Evolutionary conservation across 2,329 filamentous ascomycete genomes (phyloP).

Genomic region (Neofusicoccum kwambonambiense): DNA sequence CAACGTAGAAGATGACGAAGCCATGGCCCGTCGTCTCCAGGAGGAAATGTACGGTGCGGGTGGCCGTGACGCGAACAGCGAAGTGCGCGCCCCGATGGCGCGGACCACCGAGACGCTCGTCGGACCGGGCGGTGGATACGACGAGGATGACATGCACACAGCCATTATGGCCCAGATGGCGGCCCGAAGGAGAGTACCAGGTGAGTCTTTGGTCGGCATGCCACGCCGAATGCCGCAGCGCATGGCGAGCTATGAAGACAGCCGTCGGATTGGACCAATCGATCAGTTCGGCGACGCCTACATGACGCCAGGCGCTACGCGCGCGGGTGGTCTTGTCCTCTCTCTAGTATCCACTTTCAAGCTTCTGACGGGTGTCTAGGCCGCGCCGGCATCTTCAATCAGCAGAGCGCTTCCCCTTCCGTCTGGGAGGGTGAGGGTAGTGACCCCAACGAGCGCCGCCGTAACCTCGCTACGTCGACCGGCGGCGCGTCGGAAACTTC

Average conservation of each 20-base stretch:
- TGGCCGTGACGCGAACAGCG: constrained; percentile 47
- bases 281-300: neutral
- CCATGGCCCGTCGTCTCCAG: constrained; percentile 86
- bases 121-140: constrained; percentile 62
- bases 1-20: constrained; percentile 75
- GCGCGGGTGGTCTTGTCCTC: neutral
- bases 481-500: constrained; percentile 65
- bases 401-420: constrained; percentile 51
- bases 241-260: neutral
- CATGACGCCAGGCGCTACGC: neutral
- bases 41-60: constrained; percentile 76
- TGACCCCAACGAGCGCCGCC: constrained; percentile 48
- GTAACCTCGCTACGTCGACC: constrained; percentile 59
- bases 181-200: constrained; percentile 33
- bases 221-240: neutral
- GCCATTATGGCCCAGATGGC: constrained; percentile 65
- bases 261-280: neutral
- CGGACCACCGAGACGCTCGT: constrained; percentile 89
- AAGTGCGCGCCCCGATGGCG: constrained; percentile 84
- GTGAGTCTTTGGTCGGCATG: neutral
- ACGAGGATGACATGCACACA: constrained; percentile 54
- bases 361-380: constrained; percentile 16
- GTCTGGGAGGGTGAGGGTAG: constrained; percentile 59
- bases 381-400: constrained; percentile 68
- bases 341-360: neutral